phyloP scores from a whole-genome alignment of 768 basidiomycete genomes.

The Naganishia onofrii region DNA sequence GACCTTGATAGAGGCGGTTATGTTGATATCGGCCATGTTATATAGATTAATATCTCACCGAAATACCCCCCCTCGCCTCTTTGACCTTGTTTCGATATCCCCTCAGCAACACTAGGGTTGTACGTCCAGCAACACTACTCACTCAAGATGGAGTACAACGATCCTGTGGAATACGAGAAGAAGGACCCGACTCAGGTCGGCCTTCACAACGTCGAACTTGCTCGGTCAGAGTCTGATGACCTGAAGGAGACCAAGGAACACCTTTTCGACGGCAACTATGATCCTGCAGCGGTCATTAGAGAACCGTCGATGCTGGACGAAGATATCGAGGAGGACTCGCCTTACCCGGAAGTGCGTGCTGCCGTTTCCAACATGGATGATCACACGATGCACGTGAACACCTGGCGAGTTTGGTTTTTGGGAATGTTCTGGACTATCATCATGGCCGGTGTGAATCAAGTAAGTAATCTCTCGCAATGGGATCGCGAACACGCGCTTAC shows the following conservation, averaged over 20 bases:
- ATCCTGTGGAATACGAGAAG: constrained; percentile 27
- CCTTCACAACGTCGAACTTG: constrained; percentile 21
- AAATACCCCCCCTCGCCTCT: not conserved
- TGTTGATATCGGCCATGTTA: not conserved
- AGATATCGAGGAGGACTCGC: constrained; percentile 66
- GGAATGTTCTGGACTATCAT: constrained; percentile 48
- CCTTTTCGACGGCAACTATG: constrained; percentile 29
- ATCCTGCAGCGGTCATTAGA: constrained; percentile 16
- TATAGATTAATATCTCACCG: not conserved
- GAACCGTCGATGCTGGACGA: constrained; percentile 20
- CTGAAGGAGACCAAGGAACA: constrained; percentile 21
- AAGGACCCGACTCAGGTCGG: not conserved
- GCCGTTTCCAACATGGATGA: constrained; percentile 53
- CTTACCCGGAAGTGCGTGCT: constrained; percentile 75
- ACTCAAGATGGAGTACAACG: constrained; percentile 19
- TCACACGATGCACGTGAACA: constrained; percentile 47
- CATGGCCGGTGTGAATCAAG: constrained; percentile 46
- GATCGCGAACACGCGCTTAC: not conserved
- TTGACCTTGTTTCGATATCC: not conserved
- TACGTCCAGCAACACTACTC: not conserved
- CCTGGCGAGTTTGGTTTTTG: constrained; percentile 47
- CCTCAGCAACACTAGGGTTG: not conserved
- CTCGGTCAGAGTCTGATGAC: not conserved
- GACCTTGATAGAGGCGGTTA: not conserved
- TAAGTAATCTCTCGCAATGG: constrained; percentile 38